Evolutionary conservation across 352 stramenopile genomes (phyloP), one percentile per base, ranked within the genome.

Genomic region (Globisporangium spinosum): DNA sequence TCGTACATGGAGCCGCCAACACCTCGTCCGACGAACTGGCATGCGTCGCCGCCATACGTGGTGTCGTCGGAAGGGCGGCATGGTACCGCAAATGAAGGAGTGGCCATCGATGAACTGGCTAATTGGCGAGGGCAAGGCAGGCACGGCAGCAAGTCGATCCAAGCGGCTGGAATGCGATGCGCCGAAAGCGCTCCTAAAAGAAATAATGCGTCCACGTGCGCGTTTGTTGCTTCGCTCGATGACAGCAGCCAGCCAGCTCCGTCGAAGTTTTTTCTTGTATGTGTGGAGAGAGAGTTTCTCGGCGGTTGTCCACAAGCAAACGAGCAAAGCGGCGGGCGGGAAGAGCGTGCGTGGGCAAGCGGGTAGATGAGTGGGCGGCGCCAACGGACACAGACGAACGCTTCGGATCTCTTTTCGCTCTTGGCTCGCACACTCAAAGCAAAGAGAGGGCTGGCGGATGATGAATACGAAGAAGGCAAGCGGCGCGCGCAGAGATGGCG

Each of bases 11-110:
- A 59, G 58, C 68, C 65, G 58, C 65, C 73, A 65, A 72, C 77
- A 58, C 77, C 79, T 6, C 79, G 73, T 2, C 79, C 64, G 23
- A 93, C 82, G 60, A 90, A 92, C 45, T 74, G 66, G 38, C 76
- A 80, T 29, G 38, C 58, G 22, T 71, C 51, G n/a, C 43, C 15
- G 9, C 40, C 32, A 45, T 74, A 69, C 64, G 70, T 49, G 56
- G 69, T 34, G 57, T 70, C 61, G 43, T 58, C 64, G 12, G 63
- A 68, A 27, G 65, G 61, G 45, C 72, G 45, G 64, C 49, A 32
- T 22, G 38, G 43, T 17, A 45, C 22, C 20, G 64, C 64, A 64
- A 69, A 69, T 64, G 56, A 34, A 32, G 56, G 45, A 69, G 64
- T 69, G 43, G 64, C 56, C 64, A 69, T 69, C 73, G 49, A 43